Percentiles rank a stretch among this genome's conserved stretches.
Conservation (phyloP, 1,284 basidiomycete genomes). For the Porogramme epimiltina region DNA sequence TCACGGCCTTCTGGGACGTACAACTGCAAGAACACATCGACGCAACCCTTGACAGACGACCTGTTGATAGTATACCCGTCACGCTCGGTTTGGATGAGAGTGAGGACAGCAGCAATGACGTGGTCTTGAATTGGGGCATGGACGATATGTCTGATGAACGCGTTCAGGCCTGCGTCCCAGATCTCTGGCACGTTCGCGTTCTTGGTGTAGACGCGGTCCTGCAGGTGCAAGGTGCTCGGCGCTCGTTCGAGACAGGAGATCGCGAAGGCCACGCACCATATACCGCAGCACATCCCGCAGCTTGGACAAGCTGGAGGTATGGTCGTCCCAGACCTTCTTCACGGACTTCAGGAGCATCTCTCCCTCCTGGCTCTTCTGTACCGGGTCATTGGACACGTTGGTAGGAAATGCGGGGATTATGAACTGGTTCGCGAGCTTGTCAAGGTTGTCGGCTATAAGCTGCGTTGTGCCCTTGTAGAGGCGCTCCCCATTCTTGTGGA, state of each 20-base stretch:
- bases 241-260: background rate
- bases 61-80: slow-evolving; percentile 92
- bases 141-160: slow-evolving; percentile 89
- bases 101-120: slow-evolving; percentile 80
- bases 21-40: slow-evolving; percentile 84
- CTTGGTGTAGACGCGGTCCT: slow-evolving; percentile 90
- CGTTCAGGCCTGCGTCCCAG: slow-evolving; percentile 80
- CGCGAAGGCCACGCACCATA: slow-evolving; percentile 67
- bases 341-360: slow-evolving; percentile 87
- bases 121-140: slow-evolving; percentile 83
- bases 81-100: slow-evolving; percentile 89
- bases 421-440: slow-evolving; percentile 74
- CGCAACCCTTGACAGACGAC: slow-evolving; percentile 87
- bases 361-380: slow-evolving; percentile 73
- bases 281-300: slow-evolving; percentile 93
- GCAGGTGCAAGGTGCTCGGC: slow-evolving; percentile 15
- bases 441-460: slow-evolving; percentile 84
- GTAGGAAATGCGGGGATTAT: slow-evolving; percentile 86
- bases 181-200: slow-evolving; percentile 75
- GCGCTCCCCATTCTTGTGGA: slow-evolving; percentile 84
- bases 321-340: slow-evolving; percentile 92
- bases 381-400: slow-evolving; percentile 53
- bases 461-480: slow-evolving; percentile 87
- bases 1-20: slow-evolving; percentile 44
- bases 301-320: slow-evolving; percentile 88